These are phyloP conservation scores for Auriscalpium orientale DNA, from an alignment of 768 basidiomycete species.

Conservation along the genomic window DNA sequence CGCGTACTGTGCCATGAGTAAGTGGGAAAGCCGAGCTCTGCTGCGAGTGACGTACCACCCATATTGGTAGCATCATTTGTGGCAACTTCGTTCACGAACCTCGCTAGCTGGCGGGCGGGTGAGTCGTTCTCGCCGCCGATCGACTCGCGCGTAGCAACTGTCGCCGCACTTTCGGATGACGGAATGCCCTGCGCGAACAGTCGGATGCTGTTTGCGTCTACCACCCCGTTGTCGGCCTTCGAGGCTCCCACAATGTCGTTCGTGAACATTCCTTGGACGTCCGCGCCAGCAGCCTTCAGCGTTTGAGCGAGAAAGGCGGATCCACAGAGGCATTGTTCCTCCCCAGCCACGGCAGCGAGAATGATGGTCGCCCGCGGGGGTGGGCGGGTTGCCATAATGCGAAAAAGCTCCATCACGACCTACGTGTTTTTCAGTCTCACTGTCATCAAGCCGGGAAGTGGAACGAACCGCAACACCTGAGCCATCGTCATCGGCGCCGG, in stretches of 20 bases:
- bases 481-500: conserved; percentile 48
- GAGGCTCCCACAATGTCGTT: conserved; percentile 52
- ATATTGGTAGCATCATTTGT: conserved; percentile 41
- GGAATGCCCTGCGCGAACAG: conserved; percentile 48
- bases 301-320: conserved; percentile 39
- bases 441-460: background rate
- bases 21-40: background rate
- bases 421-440: background rate
- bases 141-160: conserved; percentile 27
- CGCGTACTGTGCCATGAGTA: conserved; percentile 30
- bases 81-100: conserved; percentile 45
- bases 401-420: conserved; percentile 44
- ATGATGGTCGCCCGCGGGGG: conserved; percentile 43
- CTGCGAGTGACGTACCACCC: conserved; percentile 31
- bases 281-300: conserved; percentile 33
- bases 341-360: conserved; percentile 42
- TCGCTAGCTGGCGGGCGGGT: conserved; percentile 41
- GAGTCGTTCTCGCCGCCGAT: conserved; percentile 51
- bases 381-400: conserved; percentile 40
- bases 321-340: conserved; percentile 46
- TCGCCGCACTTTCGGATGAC: conserved; percentile 31
- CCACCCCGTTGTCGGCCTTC: conserved; percentile 38
- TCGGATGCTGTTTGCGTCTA: conserved; percentile 40
- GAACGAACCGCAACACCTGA: conserved; percentile 38
- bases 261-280: conserved; percentile 51